Percentiles rank a stretch among this genome's conserved stretches.
Evolutionary conservation across 1,284 basidiomycete genomes (phyloP).

Genomic region (Ganoderma leucocontextum): DNA sequence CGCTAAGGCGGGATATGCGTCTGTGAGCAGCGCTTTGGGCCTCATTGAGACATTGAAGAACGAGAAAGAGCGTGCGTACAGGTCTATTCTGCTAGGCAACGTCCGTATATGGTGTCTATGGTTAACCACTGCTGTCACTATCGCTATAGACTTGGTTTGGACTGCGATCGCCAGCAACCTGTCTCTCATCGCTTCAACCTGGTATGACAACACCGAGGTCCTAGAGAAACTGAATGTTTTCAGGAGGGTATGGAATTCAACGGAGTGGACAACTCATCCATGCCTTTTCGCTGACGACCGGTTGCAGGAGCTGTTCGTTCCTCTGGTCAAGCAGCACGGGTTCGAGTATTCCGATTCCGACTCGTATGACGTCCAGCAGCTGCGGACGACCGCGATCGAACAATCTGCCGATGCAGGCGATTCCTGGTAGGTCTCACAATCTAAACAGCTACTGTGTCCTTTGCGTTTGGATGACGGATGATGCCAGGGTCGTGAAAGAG

Average conservation of each 20-base stretch:
- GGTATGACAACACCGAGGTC: slow-evolving; percentile 86
- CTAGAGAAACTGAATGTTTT: slow-evolving; percentile 71
- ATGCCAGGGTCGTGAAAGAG: slow-evolving; percentile 75
- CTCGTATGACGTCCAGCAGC: slow-evolving; percentile 73
- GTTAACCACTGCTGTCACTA: neutral
- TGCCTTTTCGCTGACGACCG: neutral
- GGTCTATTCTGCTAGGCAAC: neutral
- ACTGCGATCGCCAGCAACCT: slow-evolving; percentile 68
- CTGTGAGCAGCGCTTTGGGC: slow-evolving; percentile 80
- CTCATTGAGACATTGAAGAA: slow-evolving; percentile 73
- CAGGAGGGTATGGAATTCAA: slow-evolving; percentile 53
- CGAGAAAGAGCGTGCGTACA: slow-evolving; percentile 77
- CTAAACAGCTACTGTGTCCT: neutral
- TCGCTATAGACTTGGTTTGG: slow-evolving; percentile 74
- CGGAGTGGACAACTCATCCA: neutral
- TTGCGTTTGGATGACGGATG: neutral
- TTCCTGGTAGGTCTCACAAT: slow-evolving; percentile 49
- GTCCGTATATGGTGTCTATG: too few species aligned
- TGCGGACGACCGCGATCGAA: slow-evolving; percentile 82
- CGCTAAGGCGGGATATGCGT: slow-evolving; percentile 81
- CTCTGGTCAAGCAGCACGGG: slow-evolving; percentile 82
- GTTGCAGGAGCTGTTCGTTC: slow-evolving; percentile 74
- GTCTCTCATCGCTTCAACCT: slow-evolving; percentile 67
- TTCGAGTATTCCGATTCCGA: slow-evolving; percentile 81
- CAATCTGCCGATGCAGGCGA: slow-evolving; percentile 74